These are phyloP conservation scores for Aspergillus mulundensis DNA, from an alignment of 495 filamentous ascomycete genomes.

Conservation along the genomic window DNA sequence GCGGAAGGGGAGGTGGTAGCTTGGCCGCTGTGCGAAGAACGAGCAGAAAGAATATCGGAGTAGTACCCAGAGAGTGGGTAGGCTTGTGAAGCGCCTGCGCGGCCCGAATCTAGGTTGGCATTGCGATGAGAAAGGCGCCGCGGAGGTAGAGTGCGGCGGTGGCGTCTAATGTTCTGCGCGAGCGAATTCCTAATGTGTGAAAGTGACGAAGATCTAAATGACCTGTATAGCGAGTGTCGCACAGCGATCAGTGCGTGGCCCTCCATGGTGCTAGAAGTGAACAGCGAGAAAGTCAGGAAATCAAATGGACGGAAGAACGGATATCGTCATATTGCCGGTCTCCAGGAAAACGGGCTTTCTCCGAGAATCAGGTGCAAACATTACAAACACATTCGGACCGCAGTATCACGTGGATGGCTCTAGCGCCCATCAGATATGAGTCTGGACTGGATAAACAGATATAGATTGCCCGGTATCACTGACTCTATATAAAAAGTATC, in stretches of 20 bases:
- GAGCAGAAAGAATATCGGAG: slow-evolving; percentile 31
- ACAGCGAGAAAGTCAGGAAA: neutral
- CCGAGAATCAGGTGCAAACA: slow-evolving; percentile 38
- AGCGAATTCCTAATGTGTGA: neutral
- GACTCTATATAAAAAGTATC: neutral
- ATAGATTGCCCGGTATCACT: neutral
- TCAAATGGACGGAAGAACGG: neutral
- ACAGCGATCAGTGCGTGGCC: slow-evolving; percentile 18
- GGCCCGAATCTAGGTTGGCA: slow-evolving; percentile 10
- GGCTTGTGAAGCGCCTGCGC: slow-evolving; percentile 23
- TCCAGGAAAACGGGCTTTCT: slow-evolving; percentile 20
- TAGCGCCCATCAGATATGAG: too few species aligned
- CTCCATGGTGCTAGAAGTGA: slow-evolving; percentile 26
- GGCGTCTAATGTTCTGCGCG: slow-evolving; percentile 6
- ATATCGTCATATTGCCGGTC: slow-evolving; percentile 17
- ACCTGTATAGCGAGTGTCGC: slow-evolving; percentile 19
- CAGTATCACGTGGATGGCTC: neutral
- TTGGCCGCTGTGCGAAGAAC: slow-evolving; percentile 25
- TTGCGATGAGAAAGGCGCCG: slow-evolving; percentile 15
- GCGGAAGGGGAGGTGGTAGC: slow-evolving; percentile 22
- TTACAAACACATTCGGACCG: slow-evolving; percentile 28
- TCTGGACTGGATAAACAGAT: neutral
- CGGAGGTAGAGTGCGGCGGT: slow-evolving; percentile 24
- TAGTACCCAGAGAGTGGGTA: slow-evolving; percentile 44
- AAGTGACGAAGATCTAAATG: neutral